A percentile compares a stretch with the other conserved stretches of the same genome.
Evolutionary conservation across 2,329 filamentous ascomycete species (phyloP).

Genomic region (Cladosporium halotolerans): DNA sequence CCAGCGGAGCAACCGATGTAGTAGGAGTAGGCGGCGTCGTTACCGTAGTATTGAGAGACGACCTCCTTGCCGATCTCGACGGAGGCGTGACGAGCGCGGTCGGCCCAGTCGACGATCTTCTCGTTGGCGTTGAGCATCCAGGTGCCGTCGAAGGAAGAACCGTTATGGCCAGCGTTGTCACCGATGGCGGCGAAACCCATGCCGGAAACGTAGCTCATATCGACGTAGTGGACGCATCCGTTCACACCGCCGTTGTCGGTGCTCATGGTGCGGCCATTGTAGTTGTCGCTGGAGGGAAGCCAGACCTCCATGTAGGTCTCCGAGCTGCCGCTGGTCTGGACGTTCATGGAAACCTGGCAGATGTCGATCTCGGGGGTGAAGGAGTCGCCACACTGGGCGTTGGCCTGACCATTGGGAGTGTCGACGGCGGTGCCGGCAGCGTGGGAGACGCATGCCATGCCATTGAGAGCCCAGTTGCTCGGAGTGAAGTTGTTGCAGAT

Average conservation of each 20-base stretch:
- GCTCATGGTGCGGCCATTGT: slow-evolving; percentile 31
- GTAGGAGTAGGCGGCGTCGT: slow-evolving; percentile 38
- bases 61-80: slow-evolving; percentile 29
- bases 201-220: slow-evolving; percentile 28
- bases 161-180: slow-evolving; percentile 31
- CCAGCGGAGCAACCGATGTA: slow-evolving; percentile 45
- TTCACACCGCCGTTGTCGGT: slow-evolving; percentile 31
- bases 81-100: slow-evolving; percentile 28
- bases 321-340: slow-evolving; percentile 35
- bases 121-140: slow-evolving; percentile 27
- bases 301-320: slow-evolving; percentile 43
- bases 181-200: slow-evolving; percentile 30
- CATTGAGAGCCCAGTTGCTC: slow-evolving; percentile 10
- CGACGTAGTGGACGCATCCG: slow-evolving; percentile 29
- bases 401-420: slow-evolving; percentile 11
- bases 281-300: slow-evolving; percentile 33
- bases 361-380: slow-evolving; percentile 29
- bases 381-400: slow-evolving; percentile 18
- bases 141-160: slow-evolving; percentile 26
- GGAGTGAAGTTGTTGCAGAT: slow-evolving; percentile 11
- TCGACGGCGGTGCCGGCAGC: not conserved
- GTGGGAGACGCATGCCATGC: not conserved
- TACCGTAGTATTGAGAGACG: slow-evolving; percentile 33
- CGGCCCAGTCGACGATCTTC: slow-evolving; percentile 27
- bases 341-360: slow-evolving; percentile 36